Percentiles rank a stretch among this genome's conserved stretches.
Evolutionary conservation across 1,139 yeast species (phyloP).

Genomic region (Yamadazyma aaseri): DNA sequence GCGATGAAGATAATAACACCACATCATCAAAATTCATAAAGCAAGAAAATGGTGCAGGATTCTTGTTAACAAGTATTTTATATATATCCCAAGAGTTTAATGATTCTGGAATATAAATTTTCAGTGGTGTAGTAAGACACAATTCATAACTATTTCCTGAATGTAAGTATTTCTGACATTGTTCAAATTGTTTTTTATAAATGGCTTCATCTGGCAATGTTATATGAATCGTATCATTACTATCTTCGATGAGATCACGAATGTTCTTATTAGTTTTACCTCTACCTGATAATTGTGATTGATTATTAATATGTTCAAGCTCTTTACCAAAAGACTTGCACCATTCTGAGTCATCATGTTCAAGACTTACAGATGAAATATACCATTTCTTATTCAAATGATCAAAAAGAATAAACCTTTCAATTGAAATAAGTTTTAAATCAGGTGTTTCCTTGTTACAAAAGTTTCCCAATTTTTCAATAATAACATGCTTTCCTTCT

Average conservation of each 20-base stretch:
- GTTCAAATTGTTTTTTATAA: conserved; percentile 56
- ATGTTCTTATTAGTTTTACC: conserved; percentile 22
- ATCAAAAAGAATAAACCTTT: conserved; percentile 60
- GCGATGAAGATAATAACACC: conserved; percentile 79
- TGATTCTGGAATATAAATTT: conserved; percentile 46
- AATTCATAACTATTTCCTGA: conserved; percentile 93
- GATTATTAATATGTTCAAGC: conserved; percentile 1
- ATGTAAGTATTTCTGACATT: conserved; percentile 68
- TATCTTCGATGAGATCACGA: conserved; percentile 21
- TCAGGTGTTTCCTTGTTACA: conserved; percentile 54
- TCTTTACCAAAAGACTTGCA: conserved; percentile 20
- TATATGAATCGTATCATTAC: conserved; percentile 31
- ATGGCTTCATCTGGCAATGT: conserved; percentile 52
- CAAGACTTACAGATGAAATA: conserved; percentile 49
- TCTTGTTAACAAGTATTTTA: conserved; percentile 63
- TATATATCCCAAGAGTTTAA: conserved; percentile 76
- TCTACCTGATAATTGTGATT: neutral
- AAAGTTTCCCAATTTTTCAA: conserved; percentile 31
- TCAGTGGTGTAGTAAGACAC: conserved; percentile 82
- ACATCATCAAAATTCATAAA: conserved; percentile 75
- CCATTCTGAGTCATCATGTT: conserved; percentile 35
- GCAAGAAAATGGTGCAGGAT: conserved; percentile 93
- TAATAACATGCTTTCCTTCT: conserved; percentile 56
- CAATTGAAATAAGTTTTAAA: conserved; percentile 70
- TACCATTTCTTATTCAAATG: conserved; percentile 49